These are phyloP conservation scores for Mallotus japonicus DNA, from an alignment of 441 rosid species.

Conservation along the genomic window DNA sequence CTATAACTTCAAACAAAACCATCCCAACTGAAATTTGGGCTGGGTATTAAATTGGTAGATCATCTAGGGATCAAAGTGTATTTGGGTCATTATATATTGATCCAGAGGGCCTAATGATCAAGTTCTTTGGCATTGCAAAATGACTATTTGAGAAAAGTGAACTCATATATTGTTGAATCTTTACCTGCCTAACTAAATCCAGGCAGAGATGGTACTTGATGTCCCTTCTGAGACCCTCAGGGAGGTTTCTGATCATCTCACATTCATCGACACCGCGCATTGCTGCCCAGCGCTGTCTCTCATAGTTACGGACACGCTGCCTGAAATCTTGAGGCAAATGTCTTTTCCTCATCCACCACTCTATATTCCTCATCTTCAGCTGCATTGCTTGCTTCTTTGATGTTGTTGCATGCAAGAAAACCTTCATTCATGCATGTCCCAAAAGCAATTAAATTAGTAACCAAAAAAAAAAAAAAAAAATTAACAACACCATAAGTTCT, in stretches of 20 bases:
- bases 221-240: conserved; percentile 91
- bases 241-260: conserved; percentile 80
- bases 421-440: conserved; percentile 34
- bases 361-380: conserved; percentile 90
- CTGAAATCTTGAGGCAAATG: conserved; percentile 66
- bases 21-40: background rate
- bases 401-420: conserved; percentile 85
- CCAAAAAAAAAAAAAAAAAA: no score
- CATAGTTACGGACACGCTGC: conserved; percentile 86
- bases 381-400: conserved; percentile 97
- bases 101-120: no score
- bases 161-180: background rate
- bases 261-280: conserved; percentile 92
- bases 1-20: background rate
- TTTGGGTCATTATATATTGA: no score
- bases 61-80: no score
- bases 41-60: no score
- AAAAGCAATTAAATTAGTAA: no score
- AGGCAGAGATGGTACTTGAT: conserved; percentile 92
- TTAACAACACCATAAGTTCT: no score
- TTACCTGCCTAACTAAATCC: conserved; percentile 87
- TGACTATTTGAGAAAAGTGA: no score
- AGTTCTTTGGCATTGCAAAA: no score
- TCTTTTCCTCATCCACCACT: conserved; percentile 98
- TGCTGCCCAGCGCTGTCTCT: conserved; percentile 93